A percentile compares a stretch with the other conserved stretches of the same genome.
These are phyloP conservation scores for Neurospora intermedia DNA, from an alignment of 495 filamentous ascomycete genomes.

Conservation along the genomic window DNA sequence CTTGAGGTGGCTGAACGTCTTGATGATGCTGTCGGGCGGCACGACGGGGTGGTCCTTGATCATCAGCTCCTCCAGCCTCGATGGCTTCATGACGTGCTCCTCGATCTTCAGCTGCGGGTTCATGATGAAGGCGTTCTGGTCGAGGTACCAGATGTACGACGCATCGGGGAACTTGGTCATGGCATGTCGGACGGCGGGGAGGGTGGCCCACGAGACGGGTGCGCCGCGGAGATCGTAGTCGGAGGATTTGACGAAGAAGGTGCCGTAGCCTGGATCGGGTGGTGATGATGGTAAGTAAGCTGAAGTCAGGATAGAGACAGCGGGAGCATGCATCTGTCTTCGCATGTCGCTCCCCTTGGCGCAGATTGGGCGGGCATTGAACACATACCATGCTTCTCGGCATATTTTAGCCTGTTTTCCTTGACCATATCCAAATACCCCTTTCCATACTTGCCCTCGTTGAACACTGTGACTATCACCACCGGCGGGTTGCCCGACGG, in stretches of 20 bases:
- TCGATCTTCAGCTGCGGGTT: constrained; percentile 59
- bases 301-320: neutral
- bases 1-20: constrained; percentile 75
- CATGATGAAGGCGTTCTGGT: constrained; percentile 80
- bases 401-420: constrained; percentile 79
- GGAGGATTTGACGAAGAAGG: constrained; percentile 63
- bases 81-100: constrained; percentile 55
- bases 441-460: constrained; percentile 49
- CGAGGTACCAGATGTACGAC: constrained; percentile 76
- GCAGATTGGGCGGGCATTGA: neutral
- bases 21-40: constrained; percentile 91
- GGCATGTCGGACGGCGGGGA: constrained; percentile 85
- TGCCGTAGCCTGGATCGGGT: constrained; percentile 58
- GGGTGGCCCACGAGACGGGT: constrained; percentile 62
- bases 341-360: neutral
- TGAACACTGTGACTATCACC: constrained; percentile 81
- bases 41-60: constrained; percentile 77
- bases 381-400: constrained; percentile 72
- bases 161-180: constrained; percentile 65
- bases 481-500: constrained; percentile 60
- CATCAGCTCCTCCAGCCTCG: constrained; percentile 67
- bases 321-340: neutral
- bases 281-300: neutral
- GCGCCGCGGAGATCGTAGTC: constrained; percentile 66
- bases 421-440: constrained; percentile 59